Evolutionary conservation across 306 rosid genomes (phyloP).

Genomic region (Quercus wislizeni): DNA sequence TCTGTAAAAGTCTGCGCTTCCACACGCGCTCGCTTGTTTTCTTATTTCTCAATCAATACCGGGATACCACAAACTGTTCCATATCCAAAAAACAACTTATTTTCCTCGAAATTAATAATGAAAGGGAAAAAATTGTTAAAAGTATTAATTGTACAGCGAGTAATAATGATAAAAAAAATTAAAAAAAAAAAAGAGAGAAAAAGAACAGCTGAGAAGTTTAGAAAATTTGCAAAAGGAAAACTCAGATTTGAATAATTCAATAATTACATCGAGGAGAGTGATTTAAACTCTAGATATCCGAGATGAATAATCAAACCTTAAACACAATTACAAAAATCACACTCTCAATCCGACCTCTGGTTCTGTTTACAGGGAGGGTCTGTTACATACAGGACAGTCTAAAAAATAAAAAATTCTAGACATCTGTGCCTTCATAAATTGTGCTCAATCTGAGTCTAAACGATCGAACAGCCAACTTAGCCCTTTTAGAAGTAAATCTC

Average conservation of each 20-base stretch:
- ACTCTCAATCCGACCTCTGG: not conserved
- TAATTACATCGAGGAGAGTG: no score
- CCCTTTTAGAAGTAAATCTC: constrained; percentile 31
- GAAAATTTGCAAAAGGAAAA: not conserved
- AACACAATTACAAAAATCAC: not conserved
- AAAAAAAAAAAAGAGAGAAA: not conserved
- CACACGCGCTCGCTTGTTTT: not conserved
- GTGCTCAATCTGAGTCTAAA: constrained; percentile 36
- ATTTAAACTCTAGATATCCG: no score
- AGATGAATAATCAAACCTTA: not conserved
- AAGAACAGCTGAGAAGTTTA: not conserved
- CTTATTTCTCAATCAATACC: not conserved
- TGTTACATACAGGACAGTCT: not conserved
- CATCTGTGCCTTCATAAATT: constrained; percentile 42
- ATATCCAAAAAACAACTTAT: no score
- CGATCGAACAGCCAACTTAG: constrained; percentile 39
- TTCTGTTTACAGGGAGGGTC: not conserved
- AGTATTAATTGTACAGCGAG: no score
- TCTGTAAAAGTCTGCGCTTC: not conserved
- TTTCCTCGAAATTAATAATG: no score
- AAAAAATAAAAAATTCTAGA: not conserved
- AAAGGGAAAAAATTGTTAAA: no score
- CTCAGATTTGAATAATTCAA: not conserved
- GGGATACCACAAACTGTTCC: no score
- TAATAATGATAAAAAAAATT: no score